phyloP scores from a whole-genome alignment of 129 eudicot species.

The Apium graveolens region DNA sequence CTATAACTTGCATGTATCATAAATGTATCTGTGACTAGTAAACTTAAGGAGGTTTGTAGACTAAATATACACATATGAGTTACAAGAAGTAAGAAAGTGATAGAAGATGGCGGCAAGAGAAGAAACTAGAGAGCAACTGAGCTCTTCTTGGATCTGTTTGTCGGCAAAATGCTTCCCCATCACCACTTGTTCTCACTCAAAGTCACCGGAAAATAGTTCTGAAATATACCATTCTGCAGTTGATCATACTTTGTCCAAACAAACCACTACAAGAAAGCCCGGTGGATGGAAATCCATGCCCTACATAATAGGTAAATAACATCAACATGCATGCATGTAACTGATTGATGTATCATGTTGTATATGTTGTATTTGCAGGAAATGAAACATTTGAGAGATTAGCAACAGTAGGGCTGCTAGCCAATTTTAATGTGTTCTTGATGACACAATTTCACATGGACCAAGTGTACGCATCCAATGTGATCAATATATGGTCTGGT shows the following conservation, averaged over 20 bases:
- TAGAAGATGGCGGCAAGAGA: background rate
- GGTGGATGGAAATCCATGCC: constrained; percentile 96
- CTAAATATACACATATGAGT: background rate
- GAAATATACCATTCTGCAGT: background rate
- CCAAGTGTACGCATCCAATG: constrained; percentile 60
- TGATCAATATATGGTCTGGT: constrained; percentile 58
- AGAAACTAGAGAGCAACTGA: background rate
- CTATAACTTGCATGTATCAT: no score
- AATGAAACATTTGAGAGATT: constrained; percentile 90
- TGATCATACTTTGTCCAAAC: background rate
- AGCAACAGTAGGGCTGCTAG: constrained; percentile 58
- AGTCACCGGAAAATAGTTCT: constrained; percentile 19
- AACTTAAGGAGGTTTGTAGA: background rate
- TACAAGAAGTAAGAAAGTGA: background rate
- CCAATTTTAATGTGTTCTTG: constrained; percentile 70
- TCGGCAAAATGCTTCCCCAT: constrained; percentile 25
- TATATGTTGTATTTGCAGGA: constrained; percentile 31
- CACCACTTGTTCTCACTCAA: constrained; percentile 11
- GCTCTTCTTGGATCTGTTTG: constrained; percentile 29
- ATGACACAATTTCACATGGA: constrained; percentile 52
- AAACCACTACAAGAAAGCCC: constrained; percentile 28
- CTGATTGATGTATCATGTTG: background rate
- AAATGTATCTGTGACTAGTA: background rate
- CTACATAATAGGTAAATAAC: constrained; percentile 43
- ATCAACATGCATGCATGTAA: background rate